phyloP scores from a whole-genome alignment of 2,329 filamentous ascomycete genomes.

The Penicillium psychrosexuale region DNA sequence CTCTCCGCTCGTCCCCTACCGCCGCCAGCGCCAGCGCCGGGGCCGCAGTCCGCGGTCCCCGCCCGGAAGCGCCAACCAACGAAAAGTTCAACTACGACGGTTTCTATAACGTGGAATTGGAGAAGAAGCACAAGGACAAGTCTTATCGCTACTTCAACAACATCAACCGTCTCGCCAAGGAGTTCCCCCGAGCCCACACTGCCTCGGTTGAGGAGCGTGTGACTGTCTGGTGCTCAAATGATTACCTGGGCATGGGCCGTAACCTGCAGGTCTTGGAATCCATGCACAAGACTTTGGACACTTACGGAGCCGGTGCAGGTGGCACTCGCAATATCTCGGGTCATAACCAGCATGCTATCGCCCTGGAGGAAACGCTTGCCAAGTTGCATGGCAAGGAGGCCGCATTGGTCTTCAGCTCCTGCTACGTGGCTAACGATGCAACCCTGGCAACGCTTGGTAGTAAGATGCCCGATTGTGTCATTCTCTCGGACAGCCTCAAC shows the following conservation, averaged over 20 bases:
- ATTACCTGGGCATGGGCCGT: conserved; percentile 96
- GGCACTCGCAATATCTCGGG: conserved; percentile 97
- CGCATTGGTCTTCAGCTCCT: conserved; percentile 92
- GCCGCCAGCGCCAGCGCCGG: conserved; percentile 23
- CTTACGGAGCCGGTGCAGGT: conserved; percentile 90
- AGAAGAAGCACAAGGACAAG: conserved; percentile 99
- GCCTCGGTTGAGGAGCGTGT: conserved; percentile 76
- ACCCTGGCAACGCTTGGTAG: conserved; percentile 95
- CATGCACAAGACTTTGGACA: conserved; percentile 94
- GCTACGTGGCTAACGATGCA: conserved; percentile 97
- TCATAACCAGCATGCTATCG: conserved; percentile 91
- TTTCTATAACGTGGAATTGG: conserved; percentile 84
- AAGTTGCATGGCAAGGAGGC: conserved; percentile 88
- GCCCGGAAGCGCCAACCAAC: conserved; percentile 48
- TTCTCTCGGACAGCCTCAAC: conserved; percentile 95
- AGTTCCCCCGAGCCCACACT: conserved; percentile 94
- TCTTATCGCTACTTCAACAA: conserved; percentile 99
- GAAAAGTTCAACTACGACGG: conserved; percentile 81
- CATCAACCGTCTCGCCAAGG: conserved; percentile 95
- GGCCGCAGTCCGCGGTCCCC: conserved; percentile 39
- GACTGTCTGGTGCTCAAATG: conserved; percentile 98
- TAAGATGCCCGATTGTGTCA: conserved; percentile 93
- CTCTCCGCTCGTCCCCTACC: conserved; percentile 24
- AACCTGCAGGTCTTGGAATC: conserved; percentile 80
- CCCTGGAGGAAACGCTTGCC: conserved; percentile 75